Conservation (phyloP, 257 asterid genomes). For the Nicotiana undulata region DNA sequence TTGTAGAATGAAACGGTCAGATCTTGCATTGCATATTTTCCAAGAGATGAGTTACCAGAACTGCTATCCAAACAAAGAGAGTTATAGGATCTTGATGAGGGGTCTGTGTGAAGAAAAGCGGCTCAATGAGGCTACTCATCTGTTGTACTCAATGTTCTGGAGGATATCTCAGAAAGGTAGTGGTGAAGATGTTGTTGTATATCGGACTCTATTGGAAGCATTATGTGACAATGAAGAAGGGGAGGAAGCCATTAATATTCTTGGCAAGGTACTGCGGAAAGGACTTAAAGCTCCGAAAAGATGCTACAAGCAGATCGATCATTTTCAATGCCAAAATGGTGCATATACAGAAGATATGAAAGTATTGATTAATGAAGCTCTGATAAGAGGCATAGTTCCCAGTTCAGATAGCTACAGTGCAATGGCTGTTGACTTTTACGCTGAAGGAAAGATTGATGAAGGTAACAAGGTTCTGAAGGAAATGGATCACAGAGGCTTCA, state of each 20-base stretch:
- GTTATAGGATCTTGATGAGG: slow-evolving; percentile 67
- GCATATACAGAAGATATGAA: slow-evolving; percentile 30
- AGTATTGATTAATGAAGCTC: slow-evolving; percentile 50
- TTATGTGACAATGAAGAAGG: slow-evolving; percentile 67
- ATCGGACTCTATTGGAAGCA: slow-evolving; percentile 63
- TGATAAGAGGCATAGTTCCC: slow-evolving; percentile 58
- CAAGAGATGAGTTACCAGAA: slow-evolving; percentile 75
- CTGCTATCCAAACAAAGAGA: slow-evolving; percentile 68
- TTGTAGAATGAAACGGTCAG: slow-evolving; percentile 55
- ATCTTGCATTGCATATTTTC: slow-evolving; percentile 63
- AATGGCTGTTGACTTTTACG: slow-evolving; percentile 62
- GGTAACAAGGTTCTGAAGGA: slow-evolving; percentile 52
- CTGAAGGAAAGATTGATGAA: slow-evolving; percentile 58
- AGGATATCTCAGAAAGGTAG: slow-evolving; percentile 77
- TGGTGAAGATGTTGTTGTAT: slow-evolving; percentile 64
- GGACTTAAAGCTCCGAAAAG: slow-evolving; percentile 73
- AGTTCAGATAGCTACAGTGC: slow-evolving; percentile 56
- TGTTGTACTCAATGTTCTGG: slow-evolving; percentile 79
- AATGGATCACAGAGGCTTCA: slow-evolving; percentile 56
- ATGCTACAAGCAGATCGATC: slow-evolving; percentile 45
- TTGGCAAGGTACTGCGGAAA: slow-evolving; percentile 57
- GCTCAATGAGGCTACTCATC: slow-evolving; percentile 70
- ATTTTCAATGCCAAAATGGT: slow-evolving; percentile 27
- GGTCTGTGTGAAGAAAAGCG: slow-evolving; percentile 74
- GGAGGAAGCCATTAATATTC: slow-evolving; percentile 64